These are phyloP conservation scores for Venturia carpophila DNA, from an alignment of 2,329 filamentous ascomycete species.

Conservation along the genomic window DNA sequence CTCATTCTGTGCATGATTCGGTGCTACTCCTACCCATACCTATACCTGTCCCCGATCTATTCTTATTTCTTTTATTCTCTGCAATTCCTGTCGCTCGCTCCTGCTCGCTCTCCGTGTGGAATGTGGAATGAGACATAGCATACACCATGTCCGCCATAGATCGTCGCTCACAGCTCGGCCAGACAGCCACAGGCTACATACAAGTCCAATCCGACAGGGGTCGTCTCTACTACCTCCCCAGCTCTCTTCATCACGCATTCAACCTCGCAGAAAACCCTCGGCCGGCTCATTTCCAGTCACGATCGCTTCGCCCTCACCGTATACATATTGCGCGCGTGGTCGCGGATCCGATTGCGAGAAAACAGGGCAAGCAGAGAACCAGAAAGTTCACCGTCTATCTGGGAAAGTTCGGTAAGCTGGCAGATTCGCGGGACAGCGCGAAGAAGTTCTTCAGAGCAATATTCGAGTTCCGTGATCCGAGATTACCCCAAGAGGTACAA, in stretches of 20 bases:
- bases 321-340: slow-evolving; percentile 48
- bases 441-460: slow-evolving; percentile 41
- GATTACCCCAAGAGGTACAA: background rate
- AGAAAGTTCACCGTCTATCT: slow-evolving; percentile 31
- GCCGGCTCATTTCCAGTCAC: slow-evolving; percentile 39
- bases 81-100: background rate
- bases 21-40: slow-evolving; percentile 1
- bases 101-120: background rate
- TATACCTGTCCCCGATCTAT: background rate
- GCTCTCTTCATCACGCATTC: slow-evolving; percentile 1
- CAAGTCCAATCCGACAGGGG: slow-evolving; percentile 20
- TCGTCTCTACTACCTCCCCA: slow-evolving; percentile 19
- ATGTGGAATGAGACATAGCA: background rate
- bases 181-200: slow-evolving; percentile 17
- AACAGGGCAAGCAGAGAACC: background rate
- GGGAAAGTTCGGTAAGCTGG: slow-evolving; percentile 40
- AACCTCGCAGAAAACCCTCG: slow-evolving; percentile 11
- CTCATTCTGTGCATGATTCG: slow-evolving; percentile 3
- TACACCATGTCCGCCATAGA: slow-evolving; percentile 3
- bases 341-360: background rate
- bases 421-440: slow-evolving; percentile 41
- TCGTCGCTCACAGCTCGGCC: background rate
- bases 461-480: slow-evolving; percentile 28
- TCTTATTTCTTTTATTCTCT: background rate
- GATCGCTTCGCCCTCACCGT: slow-evolving; percentile 47